These are phyloP conservation scores for Suillus weaverae DNA, from an alignment of 768 basidiomycete genomes.

Conservation along the genomic window DNA sequence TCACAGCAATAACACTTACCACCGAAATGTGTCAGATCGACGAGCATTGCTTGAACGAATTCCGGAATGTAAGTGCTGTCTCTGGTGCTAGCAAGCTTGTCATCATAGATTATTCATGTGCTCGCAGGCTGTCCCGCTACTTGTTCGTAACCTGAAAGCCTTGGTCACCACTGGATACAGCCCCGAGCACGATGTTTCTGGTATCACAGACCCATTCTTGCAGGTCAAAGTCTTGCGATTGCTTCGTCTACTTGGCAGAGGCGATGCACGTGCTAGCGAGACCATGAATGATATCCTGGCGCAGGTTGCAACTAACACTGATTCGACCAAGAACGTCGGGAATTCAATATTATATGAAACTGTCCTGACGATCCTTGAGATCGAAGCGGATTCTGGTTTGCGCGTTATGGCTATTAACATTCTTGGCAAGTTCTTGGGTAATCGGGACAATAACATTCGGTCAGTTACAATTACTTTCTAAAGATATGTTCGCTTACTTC, in stretches of 20 bases:
- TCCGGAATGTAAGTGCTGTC: conserved; percentile 70
- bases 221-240: conserved; percentile 92
- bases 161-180: conserved; percentile 96
- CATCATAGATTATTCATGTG: conserved; percentile 9
- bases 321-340: conserved; percentile 96
- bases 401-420: conserved; percentile 99
- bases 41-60: conserved; percentile 71
- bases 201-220: conserved; percentile 95
- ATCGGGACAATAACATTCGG: conserved; percentile 99
- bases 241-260: conserved; percentile 83
- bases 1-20: conserved; percentile 92
- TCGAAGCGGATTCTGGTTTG: conserved; percentile 93
- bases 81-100: neutral
- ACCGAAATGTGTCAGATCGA: conserved; percentile 93
- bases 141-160: conserved; percentile 94
- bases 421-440: conserved; percentile 95
- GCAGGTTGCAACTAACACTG: conserved; percentile 99
- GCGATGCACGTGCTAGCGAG: conserved; percentile 85
- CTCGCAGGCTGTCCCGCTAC: conserved; percentile 80
- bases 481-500: conserved; percentile 9
- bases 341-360: conserved; percentile 98
- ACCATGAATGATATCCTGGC: conserved; percentile 98
- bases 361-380: conserved; percentile 92
- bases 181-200: conserved; percentile 98
- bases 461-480: conserved; percentile 35